These are phyloP conservation scores for Phytophthora boehmeriae DNA, from an alignment of 352 stramenopile genomes.

Conservation along the genomic window DNA sequence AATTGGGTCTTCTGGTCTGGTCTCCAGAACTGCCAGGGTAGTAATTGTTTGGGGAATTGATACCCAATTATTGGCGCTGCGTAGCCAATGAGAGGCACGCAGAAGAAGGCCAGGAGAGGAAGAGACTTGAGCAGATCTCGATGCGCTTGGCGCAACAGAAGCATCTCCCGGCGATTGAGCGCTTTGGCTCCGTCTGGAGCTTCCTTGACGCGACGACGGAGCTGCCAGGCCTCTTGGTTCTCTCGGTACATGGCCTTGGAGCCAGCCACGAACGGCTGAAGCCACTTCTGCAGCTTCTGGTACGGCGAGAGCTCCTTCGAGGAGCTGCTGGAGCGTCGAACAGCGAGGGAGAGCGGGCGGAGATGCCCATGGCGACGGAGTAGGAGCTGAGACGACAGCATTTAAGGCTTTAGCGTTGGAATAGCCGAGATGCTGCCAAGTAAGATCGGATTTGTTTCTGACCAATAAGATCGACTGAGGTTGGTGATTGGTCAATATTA, in stretches of 20 bases:
- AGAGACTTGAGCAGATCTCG: conserved; percentile 87
- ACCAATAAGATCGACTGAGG: no score
- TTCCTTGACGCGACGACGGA: conserved; percentile 63
- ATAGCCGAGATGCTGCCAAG: background rate
- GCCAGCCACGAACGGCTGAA: conserved; percentile 80
- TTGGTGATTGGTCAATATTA: no score
- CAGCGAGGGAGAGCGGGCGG: background rate
- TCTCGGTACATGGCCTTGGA: conserved; percentile 74
- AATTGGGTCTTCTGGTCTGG: conserved; percentile 86
- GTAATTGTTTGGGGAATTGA: conserved; percentile 83
- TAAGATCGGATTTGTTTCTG: no score
- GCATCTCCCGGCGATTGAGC: conserved; percentile 78
- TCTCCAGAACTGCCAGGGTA: conserved; percentile 89
- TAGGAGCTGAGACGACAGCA: conserved; percentile 13
- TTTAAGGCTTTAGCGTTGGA: no score
- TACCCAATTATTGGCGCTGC: conserved; percentile 78
- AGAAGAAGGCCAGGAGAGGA: conserved; percentile 77
- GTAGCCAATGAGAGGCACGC: conserved; percentile 74
- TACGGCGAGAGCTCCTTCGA: conserved; percentile 60
- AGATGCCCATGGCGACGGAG: background rate
- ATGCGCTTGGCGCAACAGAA: conserved; percentile 81
- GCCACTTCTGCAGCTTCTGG: conserved; percentile 84
- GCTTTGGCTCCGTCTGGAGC: conserved; percentile 15
- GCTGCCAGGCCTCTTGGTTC: conserved; percentile 80
- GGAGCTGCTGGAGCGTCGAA: conserved; percentile 22